A percentile compares a stretch with the other conserved stretches of the same genome.
phyloP scores from a whole-genome alignment of 2,329 filamentous ascomycete species.

The Epichloe gansuensis region DNA sequence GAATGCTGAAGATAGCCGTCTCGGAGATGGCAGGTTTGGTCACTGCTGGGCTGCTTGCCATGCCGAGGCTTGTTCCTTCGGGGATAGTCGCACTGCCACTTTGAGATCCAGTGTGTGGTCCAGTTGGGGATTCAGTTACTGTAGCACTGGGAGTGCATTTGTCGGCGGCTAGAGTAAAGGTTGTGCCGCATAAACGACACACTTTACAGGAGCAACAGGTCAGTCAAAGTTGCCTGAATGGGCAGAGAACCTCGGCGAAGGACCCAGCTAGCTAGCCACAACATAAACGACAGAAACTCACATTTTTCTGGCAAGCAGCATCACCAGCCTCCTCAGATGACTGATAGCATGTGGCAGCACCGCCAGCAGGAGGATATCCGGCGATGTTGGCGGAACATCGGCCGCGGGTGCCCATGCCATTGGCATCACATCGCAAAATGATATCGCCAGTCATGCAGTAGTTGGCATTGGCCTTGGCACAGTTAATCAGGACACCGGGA shows the following conservation, averaged over 20 bases:
- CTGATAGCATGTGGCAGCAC: slow-evolving; percentile 28
- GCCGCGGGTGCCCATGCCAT: slow-evolving; percentile 24
- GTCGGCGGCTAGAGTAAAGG: slow-evolving; percentile 24
- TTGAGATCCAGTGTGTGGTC: neutral
- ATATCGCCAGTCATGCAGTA: slow-evolving; percentile 34
- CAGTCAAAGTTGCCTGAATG: neutral
- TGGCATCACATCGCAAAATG: slow-evolving; percentile 33
- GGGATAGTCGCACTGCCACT: neutral
- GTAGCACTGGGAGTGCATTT: slow-evolving; percentile 22
- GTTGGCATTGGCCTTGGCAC: slow-evolving; percentile 26
- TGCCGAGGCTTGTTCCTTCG: neutral
- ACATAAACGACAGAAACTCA: slow-evolving; percentile 10
- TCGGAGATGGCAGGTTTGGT: neutral
- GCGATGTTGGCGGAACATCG: slow-evolving; percentile 33
- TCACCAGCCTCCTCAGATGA: slow-evolving; percentile 26
- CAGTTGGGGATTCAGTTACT: neutral
- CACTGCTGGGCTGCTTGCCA: neutral
- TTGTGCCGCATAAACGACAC: slow-evolving; percentile 30
- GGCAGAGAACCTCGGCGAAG: neutral
- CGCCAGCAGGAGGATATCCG: slow-evolving; percentile 28
- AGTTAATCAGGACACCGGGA: slow-evolving; percentile 19
- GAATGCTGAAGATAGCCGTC: slow-evolving; percentile 8
- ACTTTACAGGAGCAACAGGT: slow-evolving; percentile 14
- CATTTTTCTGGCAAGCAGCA: slow-evolving; percentile 37
- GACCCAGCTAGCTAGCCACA: neutral